Percentiles rank a stretch among this genome's conserved stretches.
phyloP scores from a whole-genome alignment of 345 rosid genomes.

The Gossypium bickii region DNA sequence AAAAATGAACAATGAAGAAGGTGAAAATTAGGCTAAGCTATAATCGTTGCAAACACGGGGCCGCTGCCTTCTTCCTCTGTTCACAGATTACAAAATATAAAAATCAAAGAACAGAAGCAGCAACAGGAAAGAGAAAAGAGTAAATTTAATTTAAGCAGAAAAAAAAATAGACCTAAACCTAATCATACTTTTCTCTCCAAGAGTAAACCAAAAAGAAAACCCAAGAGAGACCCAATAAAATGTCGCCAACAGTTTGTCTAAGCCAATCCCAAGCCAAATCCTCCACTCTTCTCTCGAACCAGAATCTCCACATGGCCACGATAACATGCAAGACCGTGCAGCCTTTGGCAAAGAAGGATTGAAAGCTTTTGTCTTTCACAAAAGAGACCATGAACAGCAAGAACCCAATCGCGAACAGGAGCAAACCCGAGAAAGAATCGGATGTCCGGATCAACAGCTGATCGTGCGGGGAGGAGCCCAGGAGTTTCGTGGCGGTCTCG shows the following conservation, averaged over 20 bases:
- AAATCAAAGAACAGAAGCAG: neutral
- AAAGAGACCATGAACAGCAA: constrained; percentile 63
- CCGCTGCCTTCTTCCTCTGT: neutral
- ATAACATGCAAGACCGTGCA: constrained; percentile 44
- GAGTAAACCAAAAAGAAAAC: constrained; percentile 56
- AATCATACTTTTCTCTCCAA: constrained; percentile 76
- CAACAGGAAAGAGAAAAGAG: neutral
- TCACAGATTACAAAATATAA: neutral
- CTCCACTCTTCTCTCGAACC: constrained; percentile 55
- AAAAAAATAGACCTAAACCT: neutral
- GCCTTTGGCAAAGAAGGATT: constrained; percentile 63
- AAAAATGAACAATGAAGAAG: neutral
- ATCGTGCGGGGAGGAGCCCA: constrained; percentile 65
- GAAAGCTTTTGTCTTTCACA: constrained; percentile 52
- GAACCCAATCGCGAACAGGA: constrained; percentile 56
- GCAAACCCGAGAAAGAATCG: constrained; percentile 69
- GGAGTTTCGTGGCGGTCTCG: constrained; percentile 45
- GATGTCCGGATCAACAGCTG: constrained; percentile 67
- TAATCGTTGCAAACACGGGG: neutral
- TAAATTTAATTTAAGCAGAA: neutral
- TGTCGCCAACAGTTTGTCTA: constrained; percentile 53
- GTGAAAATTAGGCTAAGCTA: neutral
- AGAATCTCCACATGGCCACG: constrained; percentile 57
- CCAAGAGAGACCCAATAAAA: constrained; percentile 57
- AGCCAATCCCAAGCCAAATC: constrained; percentile 61